These are phyloP conservation scores for Phialocephala sp. DNA, from an alignment of 2,329 filamentous ascomycete species.

Conservation along the genomic window DNA sequence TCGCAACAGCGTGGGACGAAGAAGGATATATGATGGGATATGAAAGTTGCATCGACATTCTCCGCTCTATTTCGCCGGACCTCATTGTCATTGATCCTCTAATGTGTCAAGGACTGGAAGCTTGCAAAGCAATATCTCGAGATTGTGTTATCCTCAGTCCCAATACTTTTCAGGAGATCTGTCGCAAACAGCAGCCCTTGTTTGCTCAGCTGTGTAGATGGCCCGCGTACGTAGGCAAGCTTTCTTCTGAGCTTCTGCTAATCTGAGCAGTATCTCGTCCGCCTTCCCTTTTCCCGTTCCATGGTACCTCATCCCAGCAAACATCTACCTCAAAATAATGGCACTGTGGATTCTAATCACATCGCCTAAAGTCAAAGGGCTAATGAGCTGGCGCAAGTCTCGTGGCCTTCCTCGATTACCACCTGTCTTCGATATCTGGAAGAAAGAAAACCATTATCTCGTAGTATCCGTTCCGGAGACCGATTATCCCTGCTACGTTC, in stretches of 20 bases:
- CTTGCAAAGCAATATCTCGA: slow-evolving; percentile 45
- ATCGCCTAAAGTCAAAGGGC: slow-evolving; percentile 30
- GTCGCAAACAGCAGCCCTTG: slow-evolving; percentile 47
- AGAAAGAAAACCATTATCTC: slow-evolving; percentile 40
- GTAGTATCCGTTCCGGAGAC: slow-evolving; percentile 32
- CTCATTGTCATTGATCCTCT: slow-evolving; percentile 51
- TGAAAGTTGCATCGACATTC: slow-evolving; percentile 46
- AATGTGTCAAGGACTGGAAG: slow-evolving; percentile 51
- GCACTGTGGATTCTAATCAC: slow-evolving; percentile 33
- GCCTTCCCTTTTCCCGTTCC: slow-evolving; percentile 54
- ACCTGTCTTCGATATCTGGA: slow-evolving; percentile 40
- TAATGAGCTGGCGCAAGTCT: slow-evolving; percentile 38
- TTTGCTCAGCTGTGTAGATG: slow-evolving; percentile 46
- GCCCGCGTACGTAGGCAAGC: slow-evolving; percentile 44
- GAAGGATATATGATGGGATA: slow-evolving; percentile 50
- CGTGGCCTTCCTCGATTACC: slow-evolving; percentile 35
- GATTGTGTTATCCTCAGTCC: slow-evolving; percentile 50
- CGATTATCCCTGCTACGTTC: slow-evolving; percentile 48
- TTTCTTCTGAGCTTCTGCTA: slow-evolving; percentile 38
- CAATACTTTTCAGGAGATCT: slow-evolving; percentile 51
- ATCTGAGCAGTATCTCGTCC: slow-evolving; percentile 47
- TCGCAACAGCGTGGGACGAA: slow-evolving; percentile 44
- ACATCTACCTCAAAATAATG: slow-evolving; percentile 47
- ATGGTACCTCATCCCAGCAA: slow-evolving; percentile 49
- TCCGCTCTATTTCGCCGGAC: slow-evolving; percentile 47